Conservation (phyloP, 2,329 filamentous ascomycete genomes). For the Fusarium secorum region DNA sequence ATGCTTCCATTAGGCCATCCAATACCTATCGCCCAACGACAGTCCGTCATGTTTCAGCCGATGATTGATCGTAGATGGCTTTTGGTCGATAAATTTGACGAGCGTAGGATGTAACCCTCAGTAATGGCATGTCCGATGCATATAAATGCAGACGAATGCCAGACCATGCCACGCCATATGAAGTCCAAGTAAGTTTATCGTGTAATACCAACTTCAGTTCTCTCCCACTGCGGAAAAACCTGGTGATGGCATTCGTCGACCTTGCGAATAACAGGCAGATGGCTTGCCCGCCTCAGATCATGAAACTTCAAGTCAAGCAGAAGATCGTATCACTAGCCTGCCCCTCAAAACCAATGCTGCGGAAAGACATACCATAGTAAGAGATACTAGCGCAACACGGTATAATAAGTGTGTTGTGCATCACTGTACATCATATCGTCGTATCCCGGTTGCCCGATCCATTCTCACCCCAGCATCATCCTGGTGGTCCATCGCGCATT, state of each 20-base stretch:
- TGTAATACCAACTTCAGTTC: neutral
- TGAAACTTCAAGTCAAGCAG: neutral
- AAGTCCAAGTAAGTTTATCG: neutral
- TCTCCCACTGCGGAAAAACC: slow-evolving; percentile 2
- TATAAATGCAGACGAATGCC: neutral
- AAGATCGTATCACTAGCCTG: neutral
- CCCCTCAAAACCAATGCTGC: neutral
- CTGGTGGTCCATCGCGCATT: slow-evolving; percentile 31
- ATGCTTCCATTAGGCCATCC: neutral
- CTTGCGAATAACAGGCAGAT: neutral
- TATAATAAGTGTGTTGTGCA: neutral
- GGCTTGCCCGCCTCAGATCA: neutral
- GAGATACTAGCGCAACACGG: neutral
- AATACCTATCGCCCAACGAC: slow-evolving; percentile 2
- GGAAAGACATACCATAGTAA: neutral
- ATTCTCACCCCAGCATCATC: slow-evolving; percentile 23
- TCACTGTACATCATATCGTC: slow-evolving; percentile 16
- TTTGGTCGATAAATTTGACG: slow-evolving; percentile 3
- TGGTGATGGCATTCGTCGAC: slow-evolving; percentile 21
- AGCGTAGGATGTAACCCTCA: slow-evolving; percentile 6
- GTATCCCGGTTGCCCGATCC: slow-evolving; percentile 16
- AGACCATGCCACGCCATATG: neutral
- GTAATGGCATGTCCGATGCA: slow-evolving; percentile 2
- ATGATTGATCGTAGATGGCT: slow-evolving; percentile 20
- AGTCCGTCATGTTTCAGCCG: slow-evolving; percentile 14